These are phyloP conservation scores for Przewalskia tangutica DNA, from an alignment of 257 asterid species.

Conservation along the genomic window DNA sequence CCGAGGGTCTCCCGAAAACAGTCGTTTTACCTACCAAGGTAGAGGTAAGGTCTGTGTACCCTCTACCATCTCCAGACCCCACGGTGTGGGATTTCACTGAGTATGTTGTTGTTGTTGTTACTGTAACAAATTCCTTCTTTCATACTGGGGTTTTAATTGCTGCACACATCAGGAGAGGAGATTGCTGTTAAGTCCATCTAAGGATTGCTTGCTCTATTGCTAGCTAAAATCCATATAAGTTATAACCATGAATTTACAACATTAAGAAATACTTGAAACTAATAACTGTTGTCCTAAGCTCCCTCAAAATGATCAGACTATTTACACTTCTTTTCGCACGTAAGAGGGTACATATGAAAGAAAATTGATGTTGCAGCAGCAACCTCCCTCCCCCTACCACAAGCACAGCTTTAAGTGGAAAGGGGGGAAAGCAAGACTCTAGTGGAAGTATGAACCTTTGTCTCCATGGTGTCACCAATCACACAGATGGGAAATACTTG, in stretches of 20 bases:
- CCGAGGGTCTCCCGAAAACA: too few relatives aligned
- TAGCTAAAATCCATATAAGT: slow-evolving; percentile 1
- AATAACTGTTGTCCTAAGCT: slow-evolving; percentile 12
- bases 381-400: not conserved
- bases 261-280: not conserved
- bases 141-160: not conserved
- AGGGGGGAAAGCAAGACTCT: slow-evolving; percentile 13
- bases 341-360: slow-evolving; percentile 24
- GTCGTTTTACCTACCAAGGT: too few relatives aligned
- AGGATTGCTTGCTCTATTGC: slow-evolving; percentile 7
- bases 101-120: too few relatives aligned
- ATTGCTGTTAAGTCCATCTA: slow-evolving; percentile 8
- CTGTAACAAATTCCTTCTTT: too few relatives aligned
- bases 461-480: slow-evolving; percentile 5
- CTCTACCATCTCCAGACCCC: too few relatives aligned
- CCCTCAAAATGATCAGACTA: slow-evolving; percentile 28
- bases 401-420: slow-evolving; percentile 11
- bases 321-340: slow-evolving; percentile 25
- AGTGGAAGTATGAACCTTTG: slow-evolving; percentile 8
- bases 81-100: too few relatives aligned
- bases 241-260: slow-evolving; percentile 12
- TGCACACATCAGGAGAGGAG: not conserved
- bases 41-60: too few relatives aligned
- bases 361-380: slow-evolving; percentile 26
- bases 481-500: slow-evolving; percentile 92